Percentiles rank a stretch among this genome's conserved stretches.
Conservation (phyloP, 2,329 filamentous ascomycete genomes). For the Phymatotrichopsis omnivora region DNA sequence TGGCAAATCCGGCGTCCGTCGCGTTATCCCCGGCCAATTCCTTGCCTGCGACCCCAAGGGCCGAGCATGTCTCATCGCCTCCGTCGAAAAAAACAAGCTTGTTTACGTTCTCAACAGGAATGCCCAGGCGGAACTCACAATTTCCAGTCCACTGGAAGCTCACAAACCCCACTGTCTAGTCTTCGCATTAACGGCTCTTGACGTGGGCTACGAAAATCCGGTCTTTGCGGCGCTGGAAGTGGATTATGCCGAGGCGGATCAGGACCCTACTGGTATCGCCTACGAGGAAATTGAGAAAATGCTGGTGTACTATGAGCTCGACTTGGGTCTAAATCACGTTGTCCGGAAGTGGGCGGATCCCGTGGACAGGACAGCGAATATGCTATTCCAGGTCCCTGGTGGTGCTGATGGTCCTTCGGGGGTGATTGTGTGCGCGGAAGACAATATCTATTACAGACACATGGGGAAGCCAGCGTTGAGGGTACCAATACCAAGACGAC, state of each 20-base stretch:
- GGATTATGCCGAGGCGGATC: constrained; percentile 83
- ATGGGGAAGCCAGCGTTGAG: constrained; percentile 85
- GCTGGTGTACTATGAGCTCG: constrained; percentile 93
- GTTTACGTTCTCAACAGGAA: constrained; percentile 97
- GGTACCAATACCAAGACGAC: constrained; percentile 76
- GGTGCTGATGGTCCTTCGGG: constrained; percentile 89
- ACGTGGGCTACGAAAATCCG: constrained; percentile 94
- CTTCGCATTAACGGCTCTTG: constrained; percentile 74
- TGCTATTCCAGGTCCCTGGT: constrained; percentile 91
- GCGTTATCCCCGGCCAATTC: constrained; percentile 92
- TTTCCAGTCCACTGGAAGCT: constrained; percentile 92
- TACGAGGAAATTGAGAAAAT: constrained; percentile 75
- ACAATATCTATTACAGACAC: constrained; percentile 93
- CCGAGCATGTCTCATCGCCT: constrained; percentile 85
- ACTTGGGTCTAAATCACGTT: constrained; percentile 92
- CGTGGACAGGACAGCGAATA: constrained; percentile 78
- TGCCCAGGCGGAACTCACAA: constrained; percentile 85
- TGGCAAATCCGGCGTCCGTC: constrained; percentile 87
- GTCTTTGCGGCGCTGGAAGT: constrained; percentile 92
- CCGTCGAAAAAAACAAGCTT: constrained; percentile 97
- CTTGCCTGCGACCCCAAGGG: constrained; percentile 92
- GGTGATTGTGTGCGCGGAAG: constrained; percentile 87
- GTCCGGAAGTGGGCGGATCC: constrained; percentile 93
- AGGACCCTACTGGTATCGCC: constrained; percentile 77
- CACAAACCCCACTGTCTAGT: constrained; percentile 89